phyloP scores from a whole-genome alignment of 257 asterid species.

The Gynochthodes officinalis region DNA sequence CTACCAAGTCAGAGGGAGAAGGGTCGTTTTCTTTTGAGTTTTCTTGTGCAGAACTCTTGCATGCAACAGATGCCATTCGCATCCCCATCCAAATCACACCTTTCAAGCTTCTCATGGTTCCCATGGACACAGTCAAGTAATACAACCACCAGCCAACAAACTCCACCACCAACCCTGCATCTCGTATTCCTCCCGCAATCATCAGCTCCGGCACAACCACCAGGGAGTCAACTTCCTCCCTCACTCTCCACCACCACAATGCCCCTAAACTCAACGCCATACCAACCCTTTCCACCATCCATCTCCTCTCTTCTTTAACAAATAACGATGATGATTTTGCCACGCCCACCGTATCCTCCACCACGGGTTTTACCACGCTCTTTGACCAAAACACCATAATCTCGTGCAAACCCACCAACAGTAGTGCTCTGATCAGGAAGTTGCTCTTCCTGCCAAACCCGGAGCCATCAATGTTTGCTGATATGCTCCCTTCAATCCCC shows the following conservation, averaged over 20 bases:
- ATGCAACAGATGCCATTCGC: conserved; percentile 16
- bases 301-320: conserved; percentile 41
- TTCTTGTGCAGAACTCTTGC: too few relatives aligned
- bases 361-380: conserved; percentile 66
- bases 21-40: too few relatives aligned
- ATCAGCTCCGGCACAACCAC: conserved; percentile 55
- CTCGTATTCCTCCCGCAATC: conserved; percentile 22
- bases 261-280: conserved; percentile 50
- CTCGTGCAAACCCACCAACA: conserved; percentile 75
- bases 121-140: conserved; percentile 54
- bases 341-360: conserved; percentile 82
- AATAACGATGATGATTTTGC: too few relatives aligned
- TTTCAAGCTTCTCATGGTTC: conserved; percentile 43
- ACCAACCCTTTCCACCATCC: conserved; percentile 52
- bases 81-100: conserved; percentile 24
- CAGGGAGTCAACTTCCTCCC: conserved; percentile 75
- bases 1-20: too few relatives aligned
- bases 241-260: conserved; percentile 88
- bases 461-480: conserved; percentile 50
- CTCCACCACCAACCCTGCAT: conserved; percentile 47
- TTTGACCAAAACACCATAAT: conserved; percentile 59
- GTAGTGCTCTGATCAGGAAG: conserved; percentile 31
- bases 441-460: conserved; percentile 33
- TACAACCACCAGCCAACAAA: conserved; percentile 71
- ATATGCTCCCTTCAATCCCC: conserved; percentile 78